Percentiles rank a stretch among this genome's conserved stretches.
These are phyloP conservation scores for Quercus lobata DNA, from an alignment of 331 rosid genomes.

Conservation along the genomic window DNA sequence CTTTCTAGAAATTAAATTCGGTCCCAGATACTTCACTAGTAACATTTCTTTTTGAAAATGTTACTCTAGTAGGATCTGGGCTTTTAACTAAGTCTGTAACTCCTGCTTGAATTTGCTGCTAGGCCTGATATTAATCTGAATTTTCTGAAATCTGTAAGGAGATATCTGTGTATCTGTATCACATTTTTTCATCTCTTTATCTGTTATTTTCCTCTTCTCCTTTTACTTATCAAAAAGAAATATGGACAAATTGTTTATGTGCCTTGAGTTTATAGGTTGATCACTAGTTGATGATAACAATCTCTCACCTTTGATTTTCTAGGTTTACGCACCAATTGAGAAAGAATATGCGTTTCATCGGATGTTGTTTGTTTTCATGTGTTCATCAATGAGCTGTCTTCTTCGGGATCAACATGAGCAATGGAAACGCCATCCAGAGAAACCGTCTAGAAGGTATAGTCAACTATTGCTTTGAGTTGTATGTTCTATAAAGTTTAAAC, in stretches of 20 bases:
- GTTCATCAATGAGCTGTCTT: slow-evolving; percentile 82
- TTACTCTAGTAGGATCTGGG: too few relatives aligned
- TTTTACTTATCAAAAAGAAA: background rate
- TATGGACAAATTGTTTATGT: background rate
- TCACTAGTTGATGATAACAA: slow-evolving; percentile 11
- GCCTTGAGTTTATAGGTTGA: background rate
- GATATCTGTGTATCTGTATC: background rate
- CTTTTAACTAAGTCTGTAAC: too few relatives aligned
- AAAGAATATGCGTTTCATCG: slow-evolving; percentile 72
- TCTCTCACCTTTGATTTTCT: slow-evolving; percentile 5
- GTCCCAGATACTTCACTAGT: too few relatives aligned
- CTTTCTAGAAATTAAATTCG: too few relatives aligned
- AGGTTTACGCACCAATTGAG: slow-evolving; percentile 79
- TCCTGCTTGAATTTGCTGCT: too few relatives aligned
- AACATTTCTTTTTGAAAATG: too few relatives aligned
- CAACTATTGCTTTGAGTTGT: background rate
- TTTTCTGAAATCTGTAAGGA: too few relatives aligned
- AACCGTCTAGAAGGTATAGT: slow-evolving; percentile 60
- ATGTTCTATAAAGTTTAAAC: background rate
- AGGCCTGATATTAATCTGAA: too few relatives aligned
- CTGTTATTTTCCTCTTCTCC: background rate
- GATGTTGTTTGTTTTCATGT: slow-evolving; percentile 72
- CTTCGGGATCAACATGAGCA: slow-evolving; percentile 81
- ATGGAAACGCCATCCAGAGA: slow-evolving; percentile 57
- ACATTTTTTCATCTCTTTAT: background rate